phyloP scores from a whole-genome alignment of 2,329 filamentous ascomycete species.

The Ceratocystis albifundus region DNA sequence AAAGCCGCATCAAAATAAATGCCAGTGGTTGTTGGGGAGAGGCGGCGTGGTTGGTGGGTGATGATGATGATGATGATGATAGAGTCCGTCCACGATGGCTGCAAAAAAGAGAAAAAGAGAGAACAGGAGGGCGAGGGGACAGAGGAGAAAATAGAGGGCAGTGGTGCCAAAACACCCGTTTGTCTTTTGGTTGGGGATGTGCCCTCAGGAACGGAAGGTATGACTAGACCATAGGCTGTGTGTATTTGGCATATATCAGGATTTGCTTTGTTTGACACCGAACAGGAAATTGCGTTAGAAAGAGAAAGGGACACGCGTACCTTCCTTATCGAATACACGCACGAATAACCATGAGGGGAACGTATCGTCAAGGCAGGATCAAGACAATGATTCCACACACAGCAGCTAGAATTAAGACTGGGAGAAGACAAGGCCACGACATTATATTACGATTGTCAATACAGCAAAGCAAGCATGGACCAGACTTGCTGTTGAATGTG shows the following conservation, averaged over 20 bases:
- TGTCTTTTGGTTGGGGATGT: constrained; percentile 6
- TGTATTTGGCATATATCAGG: background rate
- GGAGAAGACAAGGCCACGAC: too few relatives aligned
- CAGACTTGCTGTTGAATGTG: background rate
- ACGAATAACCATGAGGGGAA: background rate
- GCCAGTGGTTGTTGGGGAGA: background rate
- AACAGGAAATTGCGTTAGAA: background rate
- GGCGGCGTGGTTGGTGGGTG: background rate
- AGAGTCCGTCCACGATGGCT: constrained; percentile 4
- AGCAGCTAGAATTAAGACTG: too few relatives aligned
- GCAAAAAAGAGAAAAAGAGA: background rate
- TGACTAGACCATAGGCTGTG: background rate
- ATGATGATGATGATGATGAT: constrained; percentile 11
- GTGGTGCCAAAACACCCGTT: background rate
- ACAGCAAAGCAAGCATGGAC: background rate
- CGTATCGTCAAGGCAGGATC: background rate
- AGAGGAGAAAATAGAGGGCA: background rate
- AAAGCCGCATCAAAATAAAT: constrained; percentile 5
- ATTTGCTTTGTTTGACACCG: background rate
- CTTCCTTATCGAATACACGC: background rate
- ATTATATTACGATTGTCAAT: background rate
- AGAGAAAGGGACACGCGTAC: background rate
- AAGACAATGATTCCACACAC: too few relatives aligned
- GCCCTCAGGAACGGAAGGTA: background rate
- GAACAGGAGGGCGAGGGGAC: background rate